phyloP scores from a whole-genome alignment of 371 early-diverging fungal species.

The Cladochytrium tenue region DNA sequence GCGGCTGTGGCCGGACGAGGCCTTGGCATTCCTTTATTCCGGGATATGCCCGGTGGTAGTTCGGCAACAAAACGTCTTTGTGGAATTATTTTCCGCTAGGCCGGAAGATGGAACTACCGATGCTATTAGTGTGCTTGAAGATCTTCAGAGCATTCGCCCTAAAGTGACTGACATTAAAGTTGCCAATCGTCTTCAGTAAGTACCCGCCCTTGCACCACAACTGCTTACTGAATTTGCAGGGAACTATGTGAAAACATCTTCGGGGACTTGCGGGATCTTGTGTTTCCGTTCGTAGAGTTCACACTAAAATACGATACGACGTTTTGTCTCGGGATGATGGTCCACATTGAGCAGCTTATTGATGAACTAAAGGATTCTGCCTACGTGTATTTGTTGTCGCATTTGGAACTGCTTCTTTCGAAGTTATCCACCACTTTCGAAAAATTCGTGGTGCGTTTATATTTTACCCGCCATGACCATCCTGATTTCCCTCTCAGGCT shows the following conservation, averaged over 20 bases:
- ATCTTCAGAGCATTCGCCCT: slow-evolving; percentile 32
- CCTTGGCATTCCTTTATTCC: slow-evolving; percentile 45
- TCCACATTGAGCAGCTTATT: slow-evolving; percentile 70
- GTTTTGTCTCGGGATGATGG: slow-evolving; percentile 77
- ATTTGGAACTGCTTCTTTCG: slow-evolving; percentile 68
- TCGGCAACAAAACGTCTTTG: slow-evolving; percentile 81
- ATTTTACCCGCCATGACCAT: slow-evolving; percentile 6
- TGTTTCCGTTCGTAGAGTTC: slow-evolving; percentile 72
- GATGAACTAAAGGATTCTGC: slow-evolving; percentile 64
- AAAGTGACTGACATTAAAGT: slow-evolving; percentile 66
- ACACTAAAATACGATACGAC: slow-evolving; percentile 66
- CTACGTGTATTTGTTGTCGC: slow-evolving; percentile 65
- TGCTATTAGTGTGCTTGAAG: background rate
- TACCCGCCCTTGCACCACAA: background rate
- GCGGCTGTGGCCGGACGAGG: slow-evolving; percentile 58
- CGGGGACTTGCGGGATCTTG: slow-evolving; percentile 71
- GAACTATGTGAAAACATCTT: slow-evolving; percentile 76
- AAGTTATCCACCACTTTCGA: slow-evolving; percentile 73
- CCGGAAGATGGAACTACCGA: slow-evolving; percentile 12
- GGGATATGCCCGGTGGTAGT: slow-evolving; percentile 60
- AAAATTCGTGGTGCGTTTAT: slow-evolving; percentile 67
- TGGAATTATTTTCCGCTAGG: slow-evolving; percentile 71
- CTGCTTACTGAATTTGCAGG: slow-evolving; percentile 43
- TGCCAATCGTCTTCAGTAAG: slow-evolving; percentile 53
- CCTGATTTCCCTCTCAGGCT: slow-evolving; percentile 49